Base-by-base conservation (phyloP, 805 yeast species). In the Peterozyma toletana region DNA sequence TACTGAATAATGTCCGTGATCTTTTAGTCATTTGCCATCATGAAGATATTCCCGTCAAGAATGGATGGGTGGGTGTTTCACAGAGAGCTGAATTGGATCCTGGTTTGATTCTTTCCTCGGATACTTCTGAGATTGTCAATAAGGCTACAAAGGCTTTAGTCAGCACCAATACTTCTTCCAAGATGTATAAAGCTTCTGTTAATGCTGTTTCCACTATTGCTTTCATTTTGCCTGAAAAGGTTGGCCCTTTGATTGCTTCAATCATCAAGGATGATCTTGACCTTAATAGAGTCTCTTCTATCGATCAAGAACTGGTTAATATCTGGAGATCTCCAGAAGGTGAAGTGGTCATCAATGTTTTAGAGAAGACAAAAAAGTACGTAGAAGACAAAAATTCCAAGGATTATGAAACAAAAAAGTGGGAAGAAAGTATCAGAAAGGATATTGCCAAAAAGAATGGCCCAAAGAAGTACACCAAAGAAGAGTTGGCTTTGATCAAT, bases 401-500 rank as follows among this genome's bases (percentile, higher is more conserved):
- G 56, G 96, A 89, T 54, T 87, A 87, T 53, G 95, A 84, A 53
- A 84, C 90, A 2, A 66, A 76, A 47, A 80, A 86, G 59, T 91
- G 98, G 98, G 99, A 93, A 57, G 89, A 83, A 52, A 75, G 76
- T 41, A 74, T 93, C 30, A 78, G 91, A 53, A 78, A 79, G 49
- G 91, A 88, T 55, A 68, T 89, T 33, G 80, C 83, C 1, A 70
- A 71, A 42, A 80, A 80, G 58, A 35, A 40, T 16, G 33, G 16
- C 16, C 55, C 56, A 9, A 80, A 73, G 61, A 85, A 84, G 55
- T 66, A 82, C 35, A 73, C 95, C 2, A 83, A 79, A 50, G 97
- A 90, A 55, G 96, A 93, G 47, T 85, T 78, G 48, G 66, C 56
- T 0, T 57, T 75, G 42, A 80, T 86, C 1, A 73, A 73, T 38